phyloP scores from a whole-genome alignment of 2,329 filamentous ascomycete genomes.

The Zymoseptoria tritici region DNA sequence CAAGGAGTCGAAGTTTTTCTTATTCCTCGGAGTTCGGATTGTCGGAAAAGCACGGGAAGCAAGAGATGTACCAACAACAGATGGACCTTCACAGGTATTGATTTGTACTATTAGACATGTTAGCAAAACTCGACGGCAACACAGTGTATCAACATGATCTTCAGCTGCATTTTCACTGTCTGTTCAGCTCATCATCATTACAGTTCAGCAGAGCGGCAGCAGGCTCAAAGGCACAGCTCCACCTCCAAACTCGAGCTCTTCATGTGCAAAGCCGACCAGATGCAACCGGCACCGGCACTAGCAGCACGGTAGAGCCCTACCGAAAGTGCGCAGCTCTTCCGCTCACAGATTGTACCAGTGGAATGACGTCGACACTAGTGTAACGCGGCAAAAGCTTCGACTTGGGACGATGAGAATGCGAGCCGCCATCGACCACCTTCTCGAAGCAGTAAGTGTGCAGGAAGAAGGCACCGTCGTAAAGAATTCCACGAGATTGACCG shows the following conservation, averaged over 20 bases:
- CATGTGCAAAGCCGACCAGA: too few species aligned
- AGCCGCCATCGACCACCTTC: too few species aligned
- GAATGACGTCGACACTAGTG: neutral
- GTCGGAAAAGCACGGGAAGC: neutral
- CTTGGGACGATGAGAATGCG: too few species aligned
- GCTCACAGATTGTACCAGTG: neutral
- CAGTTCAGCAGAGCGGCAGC: too few species aligned
- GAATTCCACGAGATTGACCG: too few species aligned
- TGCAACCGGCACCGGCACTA: neutral
- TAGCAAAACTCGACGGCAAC: neutral
- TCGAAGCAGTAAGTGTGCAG: too few species aligned
- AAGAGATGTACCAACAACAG: neutral
- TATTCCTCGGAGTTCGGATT: neutral
- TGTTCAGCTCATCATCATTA: neutral
- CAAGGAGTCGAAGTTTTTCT: neutral
- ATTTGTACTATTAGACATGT: neutral
- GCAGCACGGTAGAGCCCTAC: neutral
- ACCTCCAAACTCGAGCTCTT: neutral
- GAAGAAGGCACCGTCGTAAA: too few species aligned
- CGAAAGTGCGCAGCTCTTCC: neutral
- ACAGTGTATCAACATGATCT: neutral
- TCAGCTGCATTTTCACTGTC: neutral
- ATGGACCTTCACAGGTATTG: neutral
- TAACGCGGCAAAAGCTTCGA: neutral
- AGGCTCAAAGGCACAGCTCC: neutral